phyloP scores from a whole-genome alignment of 768 basidiomycete genomes.

The Suillus brevipes region DNA sequence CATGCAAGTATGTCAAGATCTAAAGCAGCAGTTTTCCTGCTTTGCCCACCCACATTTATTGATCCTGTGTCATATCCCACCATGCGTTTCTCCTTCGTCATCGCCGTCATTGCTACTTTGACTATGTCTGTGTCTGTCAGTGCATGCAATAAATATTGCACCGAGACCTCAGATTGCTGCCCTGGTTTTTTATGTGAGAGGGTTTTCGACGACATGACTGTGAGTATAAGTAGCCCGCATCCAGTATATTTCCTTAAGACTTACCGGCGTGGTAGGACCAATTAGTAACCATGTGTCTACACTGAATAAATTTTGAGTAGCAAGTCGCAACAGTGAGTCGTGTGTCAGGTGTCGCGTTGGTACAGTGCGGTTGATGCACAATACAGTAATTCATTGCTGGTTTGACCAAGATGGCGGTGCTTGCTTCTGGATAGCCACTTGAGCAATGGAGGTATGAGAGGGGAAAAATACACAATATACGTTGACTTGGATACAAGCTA shows the following conservation, averaged over 20 bases:
- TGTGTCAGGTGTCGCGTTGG: neutral
- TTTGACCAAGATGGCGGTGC: neutral
- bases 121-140: neutral
- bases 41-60: neutral
- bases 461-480: neutral
- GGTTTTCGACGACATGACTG: neutral
- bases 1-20: too few relatives aligned
- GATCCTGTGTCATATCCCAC: neutral
- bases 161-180: neutral
- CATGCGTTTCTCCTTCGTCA: neutral
- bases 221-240: neutral
- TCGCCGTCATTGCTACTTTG: neutral
- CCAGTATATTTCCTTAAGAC: neutral
- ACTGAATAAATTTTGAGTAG: neutral
- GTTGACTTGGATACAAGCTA: neutral
- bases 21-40: neutral
- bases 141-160: neutral
- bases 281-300: neutral
- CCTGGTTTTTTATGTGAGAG: neutral
- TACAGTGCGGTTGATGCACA: neutral
- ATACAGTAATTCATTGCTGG: neutral
- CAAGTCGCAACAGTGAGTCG: neutral
- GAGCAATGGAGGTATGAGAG: neutral
- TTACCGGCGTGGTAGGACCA: neutral
- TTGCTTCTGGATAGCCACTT: neutral